Evolutionary conservation across 257 asterid species (phyloP), one percentile per base, ranked within the genome.

Genomic region (Anisodus acutangulus): DNA sequence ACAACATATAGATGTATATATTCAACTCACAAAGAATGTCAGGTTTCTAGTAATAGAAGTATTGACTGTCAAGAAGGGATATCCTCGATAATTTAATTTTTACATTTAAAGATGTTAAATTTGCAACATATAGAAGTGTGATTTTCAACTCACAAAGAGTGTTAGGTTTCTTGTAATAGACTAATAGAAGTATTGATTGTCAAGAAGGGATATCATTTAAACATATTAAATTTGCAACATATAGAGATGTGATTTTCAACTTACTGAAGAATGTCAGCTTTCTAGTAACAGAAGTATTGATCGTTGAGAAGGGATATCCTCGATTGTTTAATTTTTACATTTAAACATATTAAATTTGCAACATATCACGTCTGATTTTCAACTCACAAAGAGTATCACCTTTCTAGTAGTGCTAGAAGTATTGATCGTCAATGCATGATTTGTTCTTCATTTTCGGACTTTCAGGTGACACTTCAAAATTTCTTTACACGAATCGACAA

Each of bases 401-500:
- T 63, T 22, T 63, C 41, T 3, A 22, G 62, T 41, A 41, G 45
- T 55, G 22, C 31, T 35, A 31, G 4, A 31, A 66, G 8, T 66
- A 66, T 66, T 8, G 47, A 66, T 66, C 47, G 2, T 31, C 17
- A 35, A 69, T 16, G 53, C 4, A 16, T 69, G 26, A 16, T 69
- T 16, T 45, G 16, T 35, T 37, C 54, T 69, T 69, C 16, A 8
- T 15, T 22, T 22, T 51, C 5, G 6, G 83, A 1, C 35, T 68
- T 15, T 37, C 80, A n/a, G 85, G 87, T 53, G 91, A 92, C 86
- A 92, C 96, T 5, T 47, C 89, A 15, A 81, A 79, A 3, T 91
- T 91, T 47, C 82, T 87, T 3, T 92, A 92, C 83, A 88, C 80
- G 82, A 91, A 92, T 87, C 88, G 83, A 54, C 92, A 87, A 87